These are phyloP conservation scores for Emmonsia crescens DNA, from an alignment of 2,329 filamentous ascomycete genomes.

Conservation along the genomic window DNA sequence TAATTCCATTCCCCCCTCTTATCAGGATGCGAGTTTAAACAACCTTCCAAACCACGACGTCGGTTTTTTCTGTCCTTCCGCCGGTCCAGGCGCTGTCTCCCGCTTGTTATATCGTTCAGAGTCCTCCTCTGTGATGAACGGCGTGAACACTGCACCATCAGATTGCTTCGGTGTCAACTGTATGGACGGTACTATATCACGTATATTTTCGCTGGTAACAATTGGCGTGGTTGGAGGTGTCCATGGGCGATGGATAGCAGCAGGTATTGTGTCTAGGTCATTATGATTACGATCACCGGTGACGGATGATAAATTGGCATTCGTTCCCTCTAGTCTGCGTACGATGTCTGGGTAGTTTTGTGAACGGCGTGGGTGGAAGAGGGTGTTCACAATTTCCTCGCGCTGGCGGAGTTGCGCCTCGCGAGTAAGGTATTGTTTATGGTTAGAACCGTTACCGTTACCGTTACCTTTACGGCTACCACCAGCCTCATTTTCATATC, in stretches of 20 bases:
- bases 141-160: background rate
- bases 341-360: background rate
- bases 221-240: background rate
- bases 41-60: background rate
- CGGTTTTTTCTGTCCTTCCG: background rate
- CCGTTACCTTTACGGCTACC: background rate
- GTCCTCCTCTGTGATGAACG: background rate
- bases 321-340: background rate
- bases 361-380: background rate
- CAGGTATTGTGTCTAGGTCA: background rate
- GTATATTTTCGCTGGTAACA: background rate
- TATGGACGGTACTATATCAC: background rate
- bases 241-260: background rate
- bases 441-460: background rate
- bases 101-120: background rate
- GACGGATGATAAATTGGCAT: background rate
- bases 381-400: background rate
- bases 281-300: background rate
- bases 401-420: background rate
- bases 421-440: background rate
- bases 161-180: background rate
- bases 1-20: background rate
- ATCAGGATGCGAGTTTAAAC: background rate
- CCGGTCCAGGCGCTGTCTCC: background rate
- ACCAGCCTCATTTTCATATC: slow-evolving; percentile 2